phyloP scores from a whole-genome alignment of 2,329 filamentous ascomycete genomes.

The Pestalotiopsis sp. region DNA sequence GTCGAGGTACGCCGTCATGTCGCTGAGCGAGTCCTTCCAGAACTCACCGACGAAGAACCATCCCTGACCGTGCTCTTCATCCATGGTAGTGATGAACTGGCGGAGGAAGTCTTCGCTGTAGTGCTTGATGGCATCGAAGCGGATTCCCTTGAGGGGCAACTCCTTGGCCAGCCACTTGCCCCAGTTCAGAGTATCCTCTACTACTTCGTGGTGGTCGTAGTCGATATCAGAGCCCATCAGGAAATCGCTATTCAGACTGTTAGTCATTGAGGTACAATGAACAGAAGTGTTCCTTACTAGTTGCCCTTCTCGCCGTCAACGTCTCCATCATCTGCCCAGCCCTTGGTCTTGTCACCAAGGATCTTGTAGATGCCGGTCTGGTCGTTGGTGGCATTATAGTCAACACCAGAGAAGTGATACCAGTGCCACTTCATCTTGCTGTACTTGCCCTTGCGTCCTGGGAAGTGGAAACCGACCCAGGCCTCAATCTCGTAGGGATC shows the following conservation, averaged over 20 bases:
- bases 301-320: conserved; percentile 64
- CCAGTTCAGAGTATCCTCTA: conserved; percentile 33
- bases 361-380: conserved; percentile 69
- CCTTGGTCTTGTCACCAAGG: conserved; percentile 52
- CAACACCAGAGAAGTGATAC: conserved; percentile 69
- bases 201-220: conserved; percentile 34
- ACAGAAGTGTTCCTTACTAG: conserved; percentile 11
- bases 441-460: conserved; percentile 61
- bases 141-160: conserved; percentile 33
- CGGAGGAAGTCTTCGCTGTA: conserved; percentile 27
- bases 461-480: conserved; percentile 70
- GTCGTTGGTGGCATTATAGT: conserved; percentile 60
- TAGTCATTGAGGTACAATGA: not conserved
- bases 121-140: conserved; percentile 39
- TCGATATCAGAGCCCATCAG: conserved; percentile 39
- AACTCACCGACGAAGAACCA: conserved; percentile 73
- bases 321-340: conserved; percentile 49
- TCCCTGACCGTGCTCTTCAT: conserved; percentile 39
- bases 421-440: conserved; percentile 66
- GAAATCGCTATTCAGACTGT: conserved; percentile 1
- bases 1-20: conserved; percentile 60
- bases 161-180: conserved; percentile 32
- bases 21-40: conserved; percentile 61
- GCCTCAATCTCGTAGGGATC: conserved; percentile 65
- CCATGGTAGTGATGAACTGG: conserved; percentile 20